Evolutionary conservation across 331 rosid genomes (phyloP), one percentile per base, ranked within the genome.

Genomic region (Rhamnella rubrinervis): DNA sequence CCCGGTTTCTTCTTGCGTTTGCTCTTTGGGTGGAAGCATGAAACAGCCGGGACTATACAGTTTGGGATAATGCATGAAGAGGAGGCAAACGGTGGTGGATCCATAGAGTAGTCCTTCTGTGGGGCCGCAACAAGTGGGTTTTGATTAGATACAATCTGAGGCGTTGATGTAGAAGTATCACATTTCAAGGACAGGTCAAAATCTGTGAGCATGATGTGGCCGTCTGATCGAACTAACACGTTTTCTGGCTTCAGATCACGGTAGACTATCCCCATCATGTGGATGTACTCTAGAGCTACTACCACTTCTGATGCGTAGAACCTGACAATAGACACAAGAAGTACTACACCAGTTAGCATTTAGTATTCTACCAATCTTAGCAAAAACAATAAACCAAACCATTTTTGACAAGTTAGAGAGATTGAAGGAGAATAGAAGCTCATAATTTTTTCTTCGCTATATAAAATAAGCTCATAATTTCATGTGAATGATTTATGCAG

Each of bases 221-320:
- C 79, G 65, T 79, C 83, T 0, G 83, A 56, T 73, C 79, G 51
- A 20, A 79, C 57, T 44, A 79, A 71, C 13, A 73, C 72, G 53
- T 79, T 79, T 57, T 79, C 83, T 0, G 83, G 83, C 67, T 79
- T 79, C 15, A 79, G 76, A 59, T 79, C 83, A 13, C 83, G 83
- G 68, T 79, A 79, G 39, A 79, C 52, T 68, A 79, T 73, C 13
- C 79, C 83, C 79, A 73, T 68, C 51, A 79, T 73, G 76, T 79
- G 83, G 8, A 79, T 53, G 60, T 79, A 79, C 52, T 79, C 83
- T 15, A 79, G 55, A 40, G 83, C 83, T 4, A 66, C 83, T 5
- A 79, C 75, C 8, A 79, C 76, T 60, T 79, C 79, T 2, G 83
- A 79, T 10, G 79, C 76, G 40, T 73, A 79, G 40, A 79, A 79